Conservation (phyloP, 345 rosid species). For the Mercurialis annua region DNA sequence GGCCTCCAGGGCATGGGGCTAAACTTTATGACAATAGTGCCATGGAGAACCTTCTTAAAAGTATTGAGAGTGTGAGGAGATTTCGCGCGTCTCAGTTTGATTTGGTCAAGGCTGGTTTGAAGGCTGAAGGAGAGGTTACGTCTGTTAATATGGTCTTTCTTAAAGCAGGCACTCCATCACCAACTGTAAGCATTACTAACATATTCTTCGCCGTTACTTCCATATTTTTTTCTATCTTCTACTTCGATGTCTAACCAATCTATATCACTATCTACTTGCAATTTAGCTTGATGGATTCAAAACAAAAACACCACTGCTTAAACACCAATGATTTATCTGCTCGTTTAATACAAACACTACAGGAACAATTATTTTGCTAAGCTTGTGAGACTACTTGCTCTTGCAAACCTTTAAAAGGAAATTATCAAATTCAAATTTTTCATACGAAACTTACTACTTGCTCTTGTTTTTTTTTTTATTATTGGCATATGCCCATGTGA, state of each 20-base stretch:
- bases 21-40: constrained; percentile 90
- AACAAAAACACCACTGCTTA: neutral
- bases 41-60: constrained; percentile 81
- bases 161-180: constrained; percentile 94
- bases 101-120: constrained; percentile 74
- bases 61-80: constrained; percentile 75
- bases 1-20: constrained; percentile 97
- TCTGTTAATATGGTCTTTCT: constrained; percentile 79
- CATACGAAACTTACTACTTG: no score
- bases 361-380: neutral
- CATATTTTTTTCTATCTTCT: neutral
- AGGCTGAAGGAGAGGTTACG: constrained; percentile 80
- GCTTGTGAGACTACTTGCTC: no score
- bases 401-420: neutral
- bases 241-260: neutral
- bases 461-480: no score
- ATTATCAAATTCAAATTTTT: no score
- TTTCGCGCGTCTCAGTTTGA: constrained; percentile 93
- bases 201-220: neutral
- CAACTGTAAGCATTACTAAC: constrained; percentile 52
- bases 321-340: neutral
- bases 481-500: neutral
- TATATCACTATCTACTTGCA: neutral
- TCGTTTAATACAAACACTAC: neutral
- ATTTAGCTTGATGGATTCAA: neutral